Conservation (phyloP, 495 filamentous ascomycete genomes). For the Pseudomonodictys pantanalensis region DNA sequence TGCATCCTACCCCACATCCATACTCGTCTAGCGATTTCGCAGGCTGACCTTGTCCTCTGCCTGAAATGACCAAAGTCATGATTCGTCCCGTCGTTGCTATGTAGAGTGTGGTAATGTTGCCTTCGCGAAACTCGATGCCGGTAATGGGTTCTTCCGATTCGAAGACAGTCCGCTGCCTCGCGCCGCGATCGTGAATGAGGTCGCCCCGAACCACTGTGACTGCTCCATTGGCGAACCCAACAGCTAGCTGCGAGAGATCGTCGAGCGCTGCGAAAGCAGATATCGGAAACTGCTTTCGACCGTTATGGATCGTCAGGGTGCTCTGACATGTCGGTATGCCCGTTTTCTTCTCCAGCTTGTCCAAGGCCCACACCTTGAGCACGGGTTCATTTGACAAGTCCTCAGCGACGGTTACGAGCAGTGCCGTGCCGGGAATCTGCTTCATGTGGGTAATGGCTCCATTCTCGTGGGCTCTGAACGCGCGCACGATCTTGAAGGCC, state of each 20-base stretch:
- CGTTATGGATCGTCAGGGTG: slow-evolving; percentile 82
- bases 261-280: slow-evolving; percentile 84
- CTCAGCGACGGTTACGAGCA: slow-evolving; percentile 86
- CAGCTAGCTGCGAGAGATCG: slow-evolving; percentile 84
- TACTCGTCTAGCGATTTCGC: slow-evolving; percentile 81
- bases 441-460: slow-evolving; percentile 89
- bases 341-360: slow-evolving; percentile 92
- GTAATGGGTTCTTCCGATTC: slow-evolving; percentile 97
- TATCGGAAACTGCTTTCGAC: slow-evolving; percentile 87
- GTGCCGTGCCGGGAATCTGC: slow-evolving; percentile 81
- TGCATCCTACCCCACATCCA: slow-evolving; percentile 87
- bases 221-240: slow-evolving; percentile 93
- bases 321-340: slow-evolving; percentile 82
- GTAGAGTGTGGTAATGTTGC: slow-evolving; percentile 72
- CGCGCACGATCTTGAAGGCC: slow-evolving; percentile 79
- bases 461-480: slow-evolving; percentile 79
- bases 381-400: slow-evolving; percentile 82
- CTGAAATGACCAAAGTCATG: slow-evolving; percentile 77
- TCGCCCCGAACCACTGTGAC: slow-evolving; percentile 93
- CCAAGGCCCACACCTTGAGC: slow-evolving; percentile 93
- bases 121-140: slow-evolving; percentile 73
- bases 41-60: slow-evolving; percentile 83
- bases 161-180: slow-evolving; percentile 91
- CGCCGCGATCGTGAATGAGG: slow-evolving; percentile 91
- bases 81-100: slow-evolving; percentile 90